Percentiles rank a stretch among this genome's conserved stretches.
Conservation (phyloP, 1,139 yeast genomes). For the Taphrina deformans region DNA sequence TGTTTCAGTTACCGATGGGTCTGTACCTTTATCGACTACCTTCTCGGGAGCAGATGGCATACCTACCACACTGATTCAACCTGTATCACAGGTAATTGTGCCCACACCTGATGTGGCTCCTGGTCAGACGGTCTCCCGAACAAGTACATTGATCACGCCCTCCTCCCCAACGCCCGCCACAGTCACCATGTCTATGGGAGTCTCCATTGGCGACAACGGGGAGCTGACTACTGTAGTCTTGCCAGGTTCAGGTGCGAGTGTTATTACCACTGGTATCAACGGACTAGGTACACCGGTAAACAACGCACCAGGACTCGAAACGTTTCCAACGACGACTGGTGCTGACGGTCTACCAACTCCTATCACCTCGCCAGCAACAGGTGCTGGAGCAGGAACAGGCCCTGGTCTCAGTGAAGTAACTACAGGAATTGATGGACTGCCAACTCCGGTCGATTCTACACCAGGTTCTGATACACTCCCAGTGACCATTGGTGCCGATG, state of each 20-base stretch:
- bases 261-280: neutral
- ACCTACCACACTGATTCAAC: slow-evolving; percentile 14
- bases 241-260: neutral
- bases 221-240: neutral
- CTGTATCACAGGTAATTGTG: slow-evolving; percentile 3
- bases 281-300: neutral
- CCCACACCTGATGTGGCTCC: neutral
- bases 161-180: neutral
- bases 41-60: slow-evolving; percentile 7
- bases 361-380: neutral
- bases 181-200: neutral
- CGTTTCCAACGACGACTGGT: neutral
- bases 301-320: neutral
- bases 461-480: neutral
- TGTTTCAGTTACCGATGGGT: slow-evolving; percentile 5
- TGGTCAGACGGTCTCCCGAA: neutral
- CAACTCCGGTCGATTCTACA: neutral
- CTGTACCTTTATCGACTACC: slow-evolving; percentile 11
- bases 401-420: neutral
- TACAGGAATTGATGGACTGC: neutral
- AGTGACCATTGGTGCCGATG: neutral
- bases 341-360: neutral
- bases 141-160: neutral
- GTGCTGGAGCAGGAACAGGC: neutral
- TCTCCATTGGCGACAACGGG: neutral